phyloP scores from a whole-genome alignment of 2,329 filamentous ascomycete species.

The Apiospora aurea region DNA sequence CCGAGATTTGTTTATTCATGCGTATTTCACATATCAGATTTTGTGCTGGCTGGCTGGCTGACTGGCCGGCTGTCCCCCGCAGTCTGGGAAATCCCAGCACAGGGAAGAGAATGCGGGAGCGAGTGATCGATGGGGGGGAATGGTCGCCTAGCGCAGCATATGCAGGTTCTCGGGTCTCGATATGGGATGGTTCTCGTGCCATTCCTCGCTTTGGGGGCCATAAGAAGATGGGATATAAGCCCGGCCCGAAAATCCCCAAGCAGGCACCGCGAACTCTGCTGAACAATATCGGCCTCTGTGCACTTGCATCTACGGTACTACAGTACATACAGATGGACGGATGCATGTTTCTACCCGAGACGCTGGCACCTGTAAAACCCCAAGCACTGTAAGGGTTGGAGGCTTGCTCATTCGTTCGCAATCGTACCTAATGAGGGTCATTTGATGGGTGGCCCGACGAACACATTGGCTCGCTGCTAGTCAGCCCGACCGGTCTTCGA shows the following conservation, averaged over 20 bases:
- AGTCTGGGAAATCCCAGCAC: slow-evolving; percentile 13
- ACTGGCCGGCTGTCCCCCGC: not conserved
- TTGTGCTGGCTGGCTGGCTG: not conserved
- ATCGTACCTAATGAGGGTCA: not conserved
- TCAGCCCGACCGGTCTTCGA: not conserved
- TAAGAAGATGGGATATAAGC: not conserved
- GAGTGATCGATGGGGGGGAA: slow-evolving; percentile 6
- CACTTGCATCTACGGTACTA: not conserved
- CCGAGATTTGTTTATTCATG: slow-evolving; percentile 21
- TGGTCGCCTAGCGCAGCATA: not conserved
- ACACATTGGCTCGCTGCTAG: not conserved
- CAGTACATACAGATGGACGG: too few relatives aligned
- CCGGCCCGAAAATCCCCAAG: slow-evolving; percentile 9
- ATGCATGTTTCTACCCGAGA: not conserved
- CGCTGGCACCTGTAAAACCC: not conserved
- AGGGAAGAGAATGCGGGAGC: slow-evolving; percentile 9
- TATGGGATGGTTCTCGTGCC: slow-evolving; percentile 11
- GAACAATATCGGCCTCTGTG: not conserved
- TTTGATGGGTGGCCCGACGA: not conserved
- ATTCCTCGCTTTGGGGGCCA: slow-evolving; percentile 8
- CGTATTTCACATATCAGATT: slow-evolving; percentile 3
- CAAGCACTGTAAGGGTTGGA: not conserved
- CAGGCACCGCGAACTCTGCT: not conserved
- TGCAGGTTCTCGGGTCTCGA: slow-evolving; percentile 7
- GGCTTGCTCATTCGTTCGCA: not conserved